Evolutionary conservation across 2,329 filamentous ascomycete genomes (phyloP).

Genomic region (Penicillium psychrosexuale): DNA sequence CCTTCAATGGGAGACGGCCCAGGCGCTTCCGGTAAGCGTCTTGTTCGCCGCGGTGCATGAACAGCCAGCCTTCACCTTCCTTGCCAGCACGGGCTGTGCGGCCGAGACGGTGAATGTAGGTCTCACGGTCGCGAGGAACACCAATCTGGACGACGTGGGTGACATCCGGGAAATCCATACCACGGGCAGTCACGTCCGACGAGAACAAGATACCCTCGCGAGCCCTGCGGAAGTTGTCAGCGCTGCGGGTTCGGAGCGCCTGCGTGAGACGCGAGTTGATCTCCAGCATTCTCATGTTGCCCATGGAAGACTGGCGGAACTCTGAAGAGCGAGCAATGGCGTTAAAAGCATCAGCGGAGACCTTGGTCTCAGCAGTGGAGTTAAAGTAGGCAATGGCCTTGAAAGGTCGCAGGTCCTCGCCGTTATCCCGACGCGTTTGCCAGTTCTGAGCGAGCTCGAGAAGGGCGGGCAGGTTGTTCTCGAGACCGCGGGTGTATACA

Average conservation of each 20-base stretch:
- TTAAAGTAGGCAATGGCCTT: conserved; percentile 96
- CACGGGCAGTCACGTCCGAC: conserved; percentile 75
- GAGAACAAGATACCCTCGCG: conserved; percentile 66
- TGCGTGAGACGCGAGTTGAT: conserved; percentile 83
- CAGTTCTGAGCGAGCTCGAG: conserved; percentile 71
- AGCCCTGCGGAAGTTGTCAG: conserved; percentile 68
- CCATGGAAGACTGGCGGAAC: conserved; percentile 28
- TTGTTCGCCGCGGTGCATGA: conserved; percentile 54
- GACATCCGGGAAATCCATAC: conserved; percentile 79
- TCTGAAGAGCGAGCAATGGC: conserved; percentile 43
- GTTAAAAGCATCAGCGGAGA: conserved; percentile 60
- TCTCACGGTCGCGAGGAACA: conserved; percentile 61
- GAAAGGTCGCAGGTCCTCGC: conserved; percentile 60
- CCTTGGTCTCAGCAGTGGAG: conserved; percentile 68
- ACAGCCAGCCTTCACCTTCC: conserved; percentile 60
- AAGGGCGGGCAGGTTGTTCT: conserved; percentile 73
- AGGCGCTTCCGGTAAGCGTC: conserved; percentile 50
- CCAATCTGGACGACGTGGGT: conserved; percentile 77
- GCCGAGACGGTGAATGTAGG: conserved; percentile 74
- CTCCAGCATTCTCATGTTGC: conserved; percentile 46
- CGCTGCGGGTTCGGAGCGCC: conserved; percentile 62
- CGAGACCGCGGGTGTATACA: conserved; percentile 63
- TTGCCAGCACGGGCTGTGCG: conserved; percentile 69
- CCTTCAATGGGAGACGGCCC: conserved; percentile 54
- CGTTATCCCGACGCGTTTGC: conserved; percentile 41